These are phyloP conservation scores for Dioscorea cayenensis DNA, from an alignment of 116 monocot species.

Conservation along the genomic window DNA sequence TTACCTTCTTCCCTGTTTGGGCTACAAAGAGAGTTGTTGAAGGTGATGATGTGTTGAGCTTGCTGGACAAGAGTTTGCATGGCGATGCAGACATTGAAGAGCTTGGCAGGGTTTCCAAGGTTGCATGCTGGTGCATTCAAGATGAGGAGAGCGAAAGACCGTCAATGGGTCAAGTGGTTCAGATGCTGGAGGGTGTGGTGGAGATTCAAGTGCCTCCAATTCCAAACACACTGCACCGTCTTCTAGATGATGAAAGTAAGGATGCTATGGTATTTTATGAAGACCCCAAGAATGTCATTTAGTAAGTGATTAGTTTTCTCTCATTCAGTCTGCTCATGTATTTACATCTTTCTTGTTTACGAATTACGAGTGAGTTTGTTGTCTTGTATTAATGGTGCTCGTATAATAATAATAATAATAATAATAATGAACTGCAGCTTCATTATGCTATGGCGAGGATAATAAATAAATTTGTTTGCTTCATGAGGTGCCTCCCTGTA, in stretches of 20 bases:
- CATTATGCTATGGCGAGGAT: no score
- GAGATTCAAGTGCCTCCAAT: constrained; percentile 1
- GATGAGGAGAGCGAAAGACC: constrained; percentile 15
- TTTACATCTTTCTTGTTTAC: no score
- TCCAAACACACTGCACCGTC: neutral
- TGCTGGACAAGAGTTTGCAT: neutral
- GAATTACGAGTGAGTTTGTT: no score
- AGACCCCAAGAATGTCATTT: no score
- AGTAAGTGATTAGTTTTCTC: no score
- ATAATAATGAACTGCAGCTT: no score
- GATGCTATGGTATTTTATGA: neutral
- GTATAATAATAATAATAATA: no score
- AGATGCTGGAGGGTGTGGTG: constrained; percentile 2
- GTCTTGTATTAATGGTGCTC: no score
- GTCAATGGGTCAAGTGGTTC: constrained; percentile 5
- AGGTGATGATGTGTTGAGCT: neutral
- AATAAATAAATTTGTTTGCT: no score
- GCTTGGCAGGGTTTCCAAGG: constrained; percentile 1
- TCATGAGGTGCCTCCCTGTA: no score
- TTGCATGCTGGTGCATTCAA: constrained; percentile 14
- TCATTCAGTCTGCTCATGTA: no score
- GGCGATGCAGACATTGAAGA: constrained; percentile 2
- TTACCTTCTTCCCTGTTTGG: neutral
- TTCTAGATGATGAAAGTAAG: neutral
- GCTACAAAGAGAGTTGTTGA: neutral